Conservation (phyloP, 768 basidiomycete genomes). For the Tricholoma terreum region DNA sequence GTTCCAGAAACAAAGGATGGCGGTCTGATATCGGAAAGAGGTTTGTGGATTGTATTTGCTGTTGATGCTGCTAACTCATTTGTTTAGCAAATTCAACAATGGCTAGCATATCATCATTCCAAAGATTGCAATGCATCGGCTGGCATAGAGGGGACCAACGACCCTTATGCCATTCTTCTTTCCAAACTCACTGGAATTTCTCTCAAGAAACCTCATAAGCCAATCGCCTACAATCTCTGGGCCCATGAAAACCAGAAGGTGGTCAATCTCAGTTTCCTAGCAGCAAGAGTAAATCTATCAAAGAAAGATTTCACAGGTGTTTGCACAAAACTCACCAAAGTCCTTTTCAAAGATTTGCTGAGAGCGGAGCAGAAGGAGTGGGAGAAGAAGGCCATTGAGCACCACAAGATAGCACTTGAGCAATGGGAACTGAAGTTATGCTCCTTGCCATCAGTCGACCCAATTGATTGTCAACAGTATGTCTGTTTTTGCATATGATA, state of each 20-base stretch:
- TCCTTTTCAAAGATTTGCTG: not conserved
- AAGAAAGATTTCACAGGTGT: not conserved
- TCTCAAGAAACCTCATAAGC: not conserved
- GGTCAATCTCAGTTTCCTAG: not conserved
- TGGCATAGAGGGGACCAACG: not conserved
- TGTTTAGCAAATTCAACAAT: not conserved
- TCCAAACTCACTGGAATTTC: not conserved
- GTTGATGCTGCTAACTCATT: not conserved
- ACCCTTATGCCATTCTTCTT: not conserved
- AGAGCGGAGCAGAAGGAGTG: not conserved
- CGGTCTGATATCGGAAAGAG: not conserved
- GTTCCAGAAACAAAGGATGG: not conserved
- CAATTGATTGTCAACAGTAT: not conserved
- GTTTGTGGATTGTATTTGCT: not conserved
- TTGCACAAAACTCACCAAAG: not conserved
- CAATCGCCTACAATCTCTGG: not conserved
- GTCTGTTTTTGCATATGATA: not conserved
- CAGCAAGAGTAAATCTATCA: not conserved
- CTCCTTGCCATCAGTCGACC: not conserved
- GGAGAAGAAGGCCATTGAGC: not conserved
- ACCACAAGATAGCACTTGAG: not conserved
- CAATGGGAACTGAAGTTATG: not conserved
- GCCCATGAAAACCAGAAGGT: not conserved
- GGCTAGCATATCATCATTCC: not conserved
- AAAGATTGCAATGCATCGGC: not conserved